Conservation (phyloP, 805 yeast genomes). For the Sugiyamaella mastotermitis region DNA sequence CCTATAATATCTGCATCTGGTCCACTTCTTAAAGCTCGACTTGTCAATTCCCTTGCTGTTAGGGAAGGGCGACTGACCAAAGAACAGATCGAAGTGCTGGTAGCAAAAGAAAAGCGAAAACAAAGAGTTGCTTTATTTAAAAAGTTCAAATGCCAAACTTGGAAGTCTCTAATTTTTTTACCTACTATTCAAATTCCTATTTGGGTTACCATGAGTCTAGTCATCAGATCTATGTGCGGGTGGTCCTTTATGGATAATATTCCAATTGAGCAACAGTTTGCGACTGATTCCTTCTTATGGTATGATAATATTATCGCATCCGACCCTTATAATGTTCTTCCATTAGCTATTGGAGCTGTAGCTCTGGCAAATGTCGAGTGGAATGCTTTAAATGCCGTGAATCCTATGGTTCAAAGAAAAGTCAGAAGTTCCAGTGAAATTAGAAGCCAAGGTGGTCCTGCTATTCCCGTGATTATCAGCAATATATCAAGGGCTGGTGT, state of each 20-base stretch:
- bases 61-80: constrained; percentile 44
- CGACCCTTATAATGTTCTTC: constrained; percentile 60
- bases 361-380: constrained; percentile 79
- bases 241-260: constrained; percentile 27
- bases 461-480: constrained; percentile 37
- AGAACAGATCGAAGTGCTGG: constrained; percentile 69
- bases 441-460: constrained; percentile 16
- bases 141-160: constrained; percentile 61
- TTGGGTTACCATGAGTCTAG: constrained; percentile 74
- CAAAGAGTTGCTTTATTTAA: constrained; percentile 69
- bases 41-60: constrained; percentile 36
- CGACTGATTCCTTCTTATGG: constrained; percentile 56
- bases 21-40: constrained; percentile 58
- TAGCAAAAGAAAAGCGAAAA: constrained; percentile 71
- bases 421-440: constrained; percentile 23
- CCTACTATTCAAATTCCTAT: constrained; percentile 83
- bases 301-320: constrained; percentile 50
- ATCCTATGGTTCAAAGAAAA: constrained; percentile 11
- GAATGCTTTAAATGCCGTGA: constrained; percentile 53
- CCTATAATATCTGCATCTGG: constrained; percentile 70
- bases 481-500: constrained; percentile 70
- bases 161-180: constrained; percentile 63
- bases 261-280: constrained; percentile 29
- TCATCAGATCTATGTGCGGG: constrained; percentile 72
- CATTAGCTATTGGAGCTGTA: constrained; percentile 63